Base-by-base conservation (phyloP, 1,139 yeast species). In the Magnusiomyces magnusii region DNA sequence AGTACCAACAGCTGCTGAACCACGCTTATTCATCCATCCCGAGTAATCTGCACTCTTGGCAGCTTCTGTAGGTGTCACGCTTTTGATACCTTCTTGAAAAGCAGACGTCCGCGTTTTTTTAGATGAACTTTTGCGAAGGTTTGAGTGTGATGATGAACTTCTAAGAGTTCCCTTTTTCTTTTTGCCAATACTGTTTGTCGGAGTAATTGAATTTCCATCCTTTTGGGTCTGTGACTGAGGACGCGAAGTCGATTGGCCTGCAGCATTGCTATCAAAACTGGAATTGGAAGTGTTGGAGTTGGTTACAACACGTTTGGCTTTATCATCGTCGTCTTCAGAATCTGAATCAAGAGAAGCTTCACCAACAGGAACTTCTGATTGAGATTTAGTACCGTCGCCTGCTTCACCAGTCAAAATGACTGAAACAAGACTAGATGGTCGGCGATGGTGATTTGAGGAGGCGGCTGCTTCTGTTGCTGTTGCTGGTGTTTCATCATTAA, bases 1-100 rank as follows among this genome's bases (percentile, higher is more conserved):
- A 17, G 92, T 84, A 21, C 90, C 88, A 65, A 85, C 81, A n/a
- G 95, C 82, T 57, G 87, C 82, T 61, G 86, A 89, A 42, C 97
- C 96, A 64, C 89, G 84, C 71, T 93, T 93, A 57, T 92, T 83
- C 96, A 95, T 87, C 96, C 97, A 93, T 1, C 99, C 99, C 58
- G 91, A 85, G 68, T 78, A 83, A 60, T 80, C 86, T 0, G 98
- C 91, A 17, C 85, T 75, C 65, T 83, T 83, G 55, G 87, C 82
- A 0, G 98, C 87, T 53, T 89, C 90, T 63, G 81, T 84, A 0
- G 97, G 96, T 0, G 87, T 79, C 27, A 89, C 79, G 24, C 76
- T 78, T 67, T 92, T 79, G 54, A 93, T 87, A 17, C 99, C 99
- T 74, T 93, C 99, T 68, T 85, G 85, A 73, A 93, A 93, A 0